Evolutionary conservation across 495 filamentous ascomycete species (phyloP).

Genomic region (Penicillium longicatenatum): DNA sequence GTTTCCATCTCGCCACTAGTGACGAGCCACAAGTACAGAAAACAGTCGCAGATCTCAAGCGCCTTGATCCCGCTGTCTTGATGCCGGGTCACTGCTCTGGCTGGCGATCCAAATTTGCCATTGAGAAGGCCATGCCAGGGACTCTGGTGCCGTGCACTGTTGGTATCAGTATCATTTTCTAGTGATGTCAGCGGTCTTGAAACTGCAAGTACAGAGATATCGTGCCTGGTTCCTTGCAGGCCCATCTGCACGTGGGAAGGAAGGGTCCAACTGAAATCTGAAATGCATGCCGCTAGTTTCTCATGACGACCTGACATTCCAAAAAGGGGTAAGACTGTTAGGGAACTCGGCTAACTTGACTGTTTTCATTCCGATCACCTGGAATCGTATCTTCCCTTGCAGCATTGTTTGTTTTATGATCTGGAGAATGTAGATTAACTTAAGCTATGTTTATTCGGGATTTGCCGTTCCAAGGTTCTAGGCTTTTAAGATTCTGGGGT

Average conservation of each 20-base stretch:
- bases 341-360: slow-evolving; percentile 18
- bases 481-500: neutral
- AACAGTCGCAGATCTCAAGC: slow-evolving; percentile 55
- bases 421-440: slow-evolving; percentile 12
- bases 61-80: slow-evolving; percentile 53
- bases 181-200: slow-evolving; percentile 16
- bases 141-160: slow-evolving; percentile 58
- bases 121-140: slow-evolving; percentile 59
- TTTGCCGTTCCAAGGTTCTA: neutral
- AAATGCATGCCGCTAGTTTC: slow-evolving; percentile 18
- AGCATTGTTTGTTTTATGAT: slow-evolving; percentile 19
- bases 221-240: slow-evolving; percentile 5
- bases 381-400: slow-evolving; percentile 22
- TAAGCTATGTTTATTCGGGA: neutral
- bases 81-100: slow-evolving; percentile 64
- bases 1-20: slow-evolving; percentile 59
- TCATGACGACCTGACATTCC: slow-evolving; percentile 16
- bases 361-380: slow-evolving; percentile 14
- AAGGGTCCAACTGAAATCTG: slow-evolving; percentile 7
- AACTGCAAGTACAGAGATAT: neutral
- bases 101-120: slow-evolving; percentile 62
- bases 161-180: slow-evolving; percentile 52
- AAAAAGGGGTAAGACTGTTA: slow-evolving; percentile 13
- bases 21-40: slow-evolving; percentile 44
- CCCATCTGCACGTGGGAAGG: slow-evolving; percentile 23